Conservation (phyloP, 2,329 filamentous ascomycete species). For the Metarhizium robertsii region DNA sequence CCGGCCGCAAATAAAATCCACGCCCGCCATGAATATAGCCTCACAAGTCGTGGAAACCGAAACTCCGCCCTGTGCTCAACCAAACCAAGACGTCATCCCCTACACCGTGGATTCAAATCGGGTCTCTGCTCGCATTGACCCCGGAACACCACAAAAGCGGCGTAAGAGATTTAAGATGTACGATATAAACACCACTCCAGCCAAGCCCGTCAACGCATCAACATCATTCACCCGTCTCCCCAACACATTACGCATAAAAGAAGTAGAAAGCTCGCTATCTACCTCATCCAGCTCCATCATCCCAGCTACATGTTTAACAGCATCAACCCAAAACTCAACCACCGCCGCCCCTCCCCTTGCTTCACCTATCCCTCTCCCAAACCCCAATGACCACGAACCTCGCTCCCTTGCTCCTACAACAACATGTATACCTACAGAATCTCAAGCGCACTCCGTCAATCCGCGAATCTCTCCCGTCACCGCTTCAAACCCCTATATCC, state of each 20-base stretch:
- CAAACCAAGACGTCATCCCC: constrained; percentile 13
- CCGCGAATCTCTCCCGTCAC: neutral
- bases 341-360: neutral
- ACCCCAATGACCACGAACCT: neutral
- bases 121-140: neutral
- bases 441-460: neutral
- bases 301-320: constrained; percentile 13
- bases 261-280: constrained; percentile 15
- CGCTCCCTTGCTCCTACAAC: neutral
- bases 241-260: constrained; percentile 11
- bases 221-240: constrained; percentile 9
- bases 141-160: constrained; percentile 2
- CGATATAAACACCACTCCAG: constrained; percentile 8
- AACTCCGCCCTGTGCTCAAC: constrained; percentile 25
- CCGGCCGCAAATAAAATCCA: constrained; percentile 8
- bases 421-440: neutral
- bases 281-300: constrained; percentile 21
- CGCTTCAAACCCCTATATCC: constrained; percentile 20
- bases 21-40: constrained; percentile 2
- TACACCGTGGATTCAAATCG: constrained; percentile 8
- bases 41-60: constrained; percentile 11
- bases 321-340: constrained; percentile 1
- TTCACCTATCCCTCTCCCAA: neutral
- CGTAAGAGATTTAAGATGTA: constrained; percentile 18
- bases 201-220: neutral